These are phyloP conservation scores for Coemansia reversa DNA, from an alignment of 192 early-diverging fungal genomes.

Conservation along the genomic window DNA sequence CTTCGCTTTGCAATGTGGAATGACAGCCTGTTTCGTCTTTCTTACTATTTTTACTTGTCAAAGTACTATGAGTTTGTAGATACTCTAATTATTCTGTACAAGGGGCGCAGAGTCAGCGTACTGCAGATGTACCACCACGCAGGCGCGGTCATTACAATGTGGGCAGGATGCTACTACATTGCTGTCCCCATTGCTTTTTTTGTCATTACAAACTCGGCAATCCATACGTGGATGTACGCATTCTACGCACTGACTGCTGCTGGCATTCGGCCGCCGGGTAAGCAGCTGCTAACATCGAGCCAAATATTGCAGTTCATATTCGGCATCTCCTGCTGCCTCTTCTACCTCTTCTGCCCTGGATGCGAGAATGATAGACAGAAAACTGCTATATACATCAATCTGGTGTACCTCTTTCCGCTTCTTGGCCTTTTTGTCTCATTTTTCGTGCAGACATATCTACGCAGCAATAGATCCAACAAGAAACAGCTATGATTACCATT, in stretches of 20 bases:
- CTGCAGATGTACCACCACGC: conserved; percentile 90
- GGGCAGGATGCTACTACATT: conserved; percentile 73
- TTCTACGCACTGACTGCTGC: conserved; percentile 77
- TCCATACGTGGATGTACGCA: conserved; percentile 87
- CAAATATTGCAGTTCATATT: conserved; percentile 88
- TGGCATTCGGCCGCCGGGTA: conserved; percentile 74
- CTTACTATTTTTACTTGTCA: conserved; percentile 85
- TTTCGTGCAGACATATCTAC: conserved; percentile 66
- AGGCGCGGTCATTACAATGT: conserved; percentile 88
- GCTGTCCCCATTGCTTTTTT: conserved; percentile 83
- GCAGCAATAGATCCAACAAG: conserved; percentile 1
- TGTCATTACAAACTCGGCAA: conserved; percentile 76
- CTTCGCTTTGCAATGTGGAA: conserved; percentile 67
- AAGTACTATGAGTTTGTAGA: conserved; percentile 90
- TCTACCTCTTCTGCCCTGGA: conserved; percentile 67
- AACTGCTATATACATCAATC: conserved; percentile 67
- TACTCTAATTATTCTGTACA: conserved; percentile 80
- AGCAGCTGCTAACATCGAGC: conserved; percentile 76
- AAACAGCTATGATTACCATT: background rate
- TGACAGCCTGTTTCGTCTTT: conserved; percentile 67
- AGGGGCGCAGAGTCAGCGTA: conserved; percentile 68
- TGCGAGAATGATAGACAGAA: conserved; percentile 61
- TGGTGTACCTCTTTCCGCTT: conserved; percentile 75
- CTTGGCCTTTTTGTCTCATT: conserved; percentile 80
- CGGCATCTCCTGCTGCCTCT: conserved; percentile 65